phyloP scores from a whole-genome alignment of 176 grass and related monocot genomes.

The Juncus effusus region DNA sequence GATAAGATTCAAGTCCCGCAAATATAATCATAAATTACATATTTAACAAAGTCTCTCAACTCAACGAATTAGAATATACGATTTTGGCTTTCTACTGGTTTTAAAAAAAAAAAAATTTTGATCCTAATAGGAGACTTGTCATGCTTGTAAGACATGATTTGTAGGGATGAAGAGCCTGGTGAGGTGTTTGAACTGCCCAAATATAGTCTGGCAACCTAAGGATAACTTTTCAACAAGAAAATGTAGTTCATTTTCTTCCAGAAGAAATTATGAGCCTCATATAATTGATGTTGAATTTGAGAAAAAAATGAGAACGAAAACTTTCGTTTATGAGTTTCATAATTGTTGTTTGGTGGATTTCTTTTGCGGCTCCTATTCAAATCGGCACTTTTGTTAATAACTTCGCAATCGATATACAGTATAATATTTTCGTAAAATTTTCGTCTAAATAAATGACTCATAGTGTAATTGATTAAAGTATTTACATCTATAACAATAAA shows the following conservation, averaged over 20 bases:
- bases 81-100: slow-evolving; percentile 8
- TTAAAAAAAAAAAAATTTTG: not conserved
- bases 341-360: slow-evolving; percentile 2
- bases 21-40: too few species aligned
- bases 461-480: too few species aligned
- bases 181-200: slow-evolving; percentile 76
- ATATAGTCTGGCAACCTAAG: slow-evolving; percentile 90
- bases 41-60: too few species aligned
- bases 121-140: slow-evolving; percentile 62
- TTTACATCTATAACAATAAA: too few species aligned
- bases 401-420: too few species aligned
- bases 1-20: too few species aligned
- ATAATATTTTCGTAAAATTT: too few species aligned
- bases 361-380: not conserved
- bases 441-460: too few species aligned
- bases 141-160: slow-evolving; percentile 73
- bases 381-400: too few species aligned
- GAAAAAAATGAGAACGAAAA: slow-evolving; percentile 48
- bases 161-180: slow-evolving; percentile 74
- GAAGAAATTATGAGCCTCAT: slow-evolving; percentile 52
- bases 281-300: slow-evolving; percentile 91
- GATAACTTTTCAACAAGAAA: slow-evolving; percentile 42
- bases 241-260: slow-evolving; percentile 26
- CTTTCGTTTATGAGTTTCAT: not conserved
- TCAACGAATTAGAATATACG: not conserved